A percentile compares a stretch with the other conserved stretches of the same genome.
Evolutionary conservation across 306 rosid species (phyloP).

Genomic region (Citrullus amarus): DNA sequence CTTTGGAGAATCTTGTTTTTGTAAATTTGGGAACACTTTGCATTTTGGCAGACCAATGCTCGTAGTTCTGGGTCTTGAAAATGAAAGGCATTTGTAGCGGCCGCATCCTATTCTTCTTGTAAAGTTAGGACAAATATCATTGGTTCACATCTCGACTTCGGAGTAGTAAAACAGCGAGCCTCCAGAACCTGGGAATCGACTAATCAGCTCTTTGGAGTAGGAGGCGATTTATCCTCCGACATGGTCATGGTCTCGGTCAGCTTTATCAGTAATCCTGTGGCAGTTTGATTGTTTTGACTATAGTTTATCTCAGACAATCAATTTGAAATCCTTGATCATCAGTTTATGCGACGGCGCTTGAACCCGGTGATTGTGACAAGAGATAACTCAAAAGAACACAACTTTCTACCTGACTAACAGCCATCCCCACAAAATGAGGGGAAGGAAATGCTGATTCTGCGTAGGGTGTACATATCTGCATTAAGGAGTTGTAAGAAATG

Average conservation of each 20-base stretch:
- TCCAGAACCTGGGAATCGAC: neutral
- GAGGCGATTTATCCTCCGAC: neutral
- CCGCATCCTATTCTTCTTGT: neutral
- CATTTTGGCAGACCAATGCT: constrained; percentile 4
- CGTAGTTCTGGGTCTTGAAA: constrained; percentile 2
- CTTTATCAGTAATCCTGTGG: neutral
- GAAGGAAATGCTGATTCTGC: constrained; percentile 5
- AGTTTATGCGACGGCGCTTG: neutral
- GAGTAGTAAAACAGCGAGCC: neutral
- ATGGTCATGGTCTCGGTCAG: neutral
- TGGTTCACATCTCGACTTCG: neutral
- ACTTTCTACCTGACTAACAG: neutral
- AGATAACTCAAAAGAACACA: neutral
- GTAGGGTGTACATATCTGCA: neutral
- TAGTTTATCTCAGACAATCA: neutral
- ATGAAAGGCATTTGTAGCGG: neutral
- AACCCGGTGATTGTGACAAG: neutral
- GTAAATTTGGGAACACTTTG: neutral
- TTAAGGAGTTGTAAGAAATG: neutral
- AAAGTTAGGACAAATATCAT: neutral
- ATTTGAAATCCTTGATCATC: neutral
- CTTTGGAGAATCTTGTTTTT: neutral
- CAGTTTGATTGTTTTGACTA: neutral
- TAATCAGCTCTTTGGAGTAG: neutral
- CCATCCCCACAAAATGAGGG: constrained; percentile 5